These are phyloP conservation scores for Diplodia sapinea DNA, from an alignment of 2,329 filamentous ascomycete genomes.

Conservation along the genomic window DNA sequence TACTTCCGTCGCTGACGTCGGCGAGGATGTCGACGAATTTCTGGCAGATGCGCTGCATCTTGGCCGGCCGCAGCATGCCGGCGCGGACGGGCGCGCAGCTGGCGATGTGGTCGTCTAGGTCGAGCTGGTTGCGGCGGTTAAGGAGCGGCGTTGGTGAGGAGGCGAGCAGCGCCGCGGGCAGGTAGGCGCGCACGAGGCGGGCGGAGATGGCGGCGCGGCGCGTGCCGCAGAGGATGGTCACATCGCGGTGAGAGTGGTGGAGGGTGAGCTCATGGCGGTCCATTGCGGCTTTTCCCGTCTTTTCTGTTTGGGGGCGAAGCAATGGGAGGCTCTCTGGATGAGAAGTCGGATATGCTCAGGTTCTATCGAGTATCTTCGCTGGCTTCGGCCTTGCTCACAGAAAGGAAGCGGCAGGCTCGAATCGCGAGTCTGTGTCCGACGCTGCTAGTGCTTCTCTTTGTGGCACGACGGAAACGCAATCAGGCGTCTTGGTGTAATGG, in stretches of 20 bases:
- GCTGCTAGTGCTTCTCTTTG: not conserved
- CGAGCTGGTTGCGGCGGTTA: slow-evolving; percentile 18
- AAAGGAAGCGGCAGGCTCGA: not conserved
- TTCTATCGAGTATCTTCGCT: not conserved
- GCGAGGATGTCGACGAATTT: slow-evolving; percentile 20
- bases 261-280: slow-evolving; percentile 12
- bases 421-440: not conserved
- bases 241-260: slow-evolving; percentile 21
- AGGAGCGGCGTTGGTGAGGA: not conserved
- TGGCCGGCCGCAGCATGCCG: not conserved
- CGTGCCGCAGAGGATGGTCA: not conserved
- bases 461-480: not conserved
- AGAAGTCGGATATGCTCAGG: not conserved
- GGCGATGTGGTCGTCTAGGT: slow-evolving; percentile 22
- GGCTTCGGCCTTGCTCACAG: not conserved
- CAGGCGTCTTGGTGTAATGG: not conserved
- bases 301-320: not conserved
- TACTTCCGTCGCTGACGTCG: not conserved
- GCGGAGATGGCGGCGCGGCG: slow-evolving; percentile 16
- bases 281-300: not conserved
- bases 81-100: not conserved
- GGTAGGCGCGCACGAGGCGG: slow-evolving; percentile 16
- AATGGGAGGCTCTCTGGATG: no score
- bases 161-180: not conserved
- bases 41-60: not conserved